Evolutionary conservation across 2,329 filamentous ascomycete species (phyloP).

Genomic region (Gliomastix tumulicola): DNA sequence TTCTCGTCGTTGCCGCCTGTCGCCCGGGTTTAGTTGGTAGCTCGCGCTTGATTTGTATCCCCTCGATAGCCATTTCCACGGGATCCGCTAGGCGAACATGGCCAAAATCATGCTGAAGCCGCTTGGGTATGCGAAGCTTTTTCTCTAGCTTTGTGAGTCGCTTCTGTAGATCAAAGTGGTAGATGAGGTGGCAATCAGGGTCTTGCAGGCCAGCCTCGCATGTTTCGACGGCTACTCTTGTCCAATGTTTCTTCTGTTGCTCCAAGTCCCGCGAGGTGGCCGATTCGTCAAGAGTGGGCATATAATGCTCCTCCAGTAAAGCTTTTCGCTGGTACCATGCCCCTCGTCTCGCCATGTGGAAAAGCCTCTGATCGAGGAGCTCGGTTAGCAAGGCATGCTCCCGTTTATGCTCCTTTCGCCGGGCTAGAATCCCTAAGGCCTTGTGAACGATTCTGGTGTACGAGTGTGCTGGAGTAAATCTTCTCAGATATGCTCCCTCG

Average conservation of each 20-base stretch:
- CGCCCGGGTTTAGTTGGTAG: conserved; percentile 31
- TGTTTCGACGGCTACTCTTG: conserved; percentile 64
- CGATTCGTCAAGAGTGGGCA: conserved; percentile 54
- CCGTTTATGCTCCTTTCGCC: conserved; percentile 70
- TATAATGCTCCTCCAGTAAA: conserved; percentile 90
- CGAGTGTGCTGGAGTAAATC: conserved; percentile 86
- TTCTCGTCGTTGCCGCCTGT: conserved; percentile 54
- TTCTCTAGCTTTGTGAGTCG: conserved; percentile 88
- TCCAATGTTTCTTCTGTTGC: conserved; percentile 76
- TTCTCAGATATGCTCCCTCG: conserved; percentile 81
- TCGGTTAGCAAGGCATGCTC: conserved; percentile 72
- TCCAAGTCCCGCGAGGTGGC: conserved; percentile 28
- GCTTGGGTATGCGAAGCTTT: conserved; percentile 71
- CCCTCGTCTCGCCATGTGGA: conserved; percentile 78
- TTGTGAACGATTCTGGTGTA: conserved; percentile 94
- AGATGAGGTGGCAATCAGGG: conserved; percentile 81
- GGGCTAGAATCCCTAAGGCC: conserved; percentile 68
- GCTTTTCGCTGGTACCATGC: conserved; percentile 96
- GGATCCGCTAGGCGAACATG: conserved; percentile 76
- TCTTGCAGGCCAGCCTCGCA: conserved; percentile 87
- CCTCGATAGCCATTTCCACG: conserved; percentile 66
- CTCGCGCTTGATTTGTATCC: conserved; percentile 66
- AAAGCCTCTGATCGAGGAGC: conserved; percentile 72
- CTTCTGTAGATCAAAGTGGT: conserved; percentile 92
- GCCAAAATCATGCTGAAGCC: conserved; percentile 86